These are phyloP conservation scores for Ceratobasidium sp. DNA, from an alignment of 1,284 basidiomycete species.

Conservation along the genomic window DNA sequence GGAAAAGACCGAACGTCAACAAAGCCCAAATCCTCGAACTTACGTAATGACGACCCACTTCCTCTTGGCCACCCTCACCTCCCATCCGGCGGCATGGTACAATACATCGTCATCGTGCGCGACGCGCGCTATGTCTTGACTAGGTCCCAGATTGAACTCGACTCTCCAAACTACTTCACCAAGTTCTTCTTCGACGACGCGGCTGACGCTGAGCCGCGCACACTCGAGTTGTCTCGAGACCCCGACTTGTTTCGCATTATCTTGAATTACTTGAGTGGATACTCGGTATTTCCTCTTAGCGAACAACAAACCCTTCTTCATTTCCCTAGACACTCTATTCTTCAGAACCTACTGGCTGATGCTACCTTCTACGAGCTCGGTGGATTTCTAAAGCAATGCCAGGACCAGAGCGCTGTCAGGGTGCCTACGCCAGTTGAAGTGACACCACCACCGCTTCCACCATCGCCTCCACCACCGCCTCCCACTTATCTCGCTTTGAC, in stretches of 20 bases:
- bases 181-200: neutral
- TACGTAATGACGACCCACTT: too few relatives aligned
- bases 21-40: too few relatives aligned
- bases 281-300: neutral
- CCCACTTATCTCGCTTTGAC: too few relatives aligned
- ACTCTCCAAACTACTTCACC: conserved; percentile 24
- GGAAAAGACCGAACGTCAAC: too few relatives aligned
- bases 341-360: conserved; percentile 6
- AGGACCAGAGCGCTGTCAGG: neutral
- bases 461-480: neutral
- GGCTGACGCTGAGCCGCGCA: neutral
- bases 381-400: neutral
- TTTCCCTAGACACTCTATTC: neutral
- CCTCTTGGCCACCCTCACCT: too few relatives aligned
- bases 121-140: neutral
- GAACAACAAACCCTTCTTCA: neutral
- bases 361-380: conserved; percentile 9
- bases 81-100: neutral
- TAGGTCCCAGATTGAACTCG: conserved; percentile 2
- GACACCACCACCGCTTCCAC: neutral
- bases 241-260: conserved; percentile 24
- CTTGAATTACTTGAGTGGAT: neutral
- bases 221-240: conserved; percentile 4
- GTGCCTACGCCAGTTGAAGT: neutral
- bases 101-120: neutral